Evolutionary conservation across 768 basidiomycete species (phyloP), one percentile per base, ranked within the genome.

Genomic region (Rhodotorula paludigena): DNA sequence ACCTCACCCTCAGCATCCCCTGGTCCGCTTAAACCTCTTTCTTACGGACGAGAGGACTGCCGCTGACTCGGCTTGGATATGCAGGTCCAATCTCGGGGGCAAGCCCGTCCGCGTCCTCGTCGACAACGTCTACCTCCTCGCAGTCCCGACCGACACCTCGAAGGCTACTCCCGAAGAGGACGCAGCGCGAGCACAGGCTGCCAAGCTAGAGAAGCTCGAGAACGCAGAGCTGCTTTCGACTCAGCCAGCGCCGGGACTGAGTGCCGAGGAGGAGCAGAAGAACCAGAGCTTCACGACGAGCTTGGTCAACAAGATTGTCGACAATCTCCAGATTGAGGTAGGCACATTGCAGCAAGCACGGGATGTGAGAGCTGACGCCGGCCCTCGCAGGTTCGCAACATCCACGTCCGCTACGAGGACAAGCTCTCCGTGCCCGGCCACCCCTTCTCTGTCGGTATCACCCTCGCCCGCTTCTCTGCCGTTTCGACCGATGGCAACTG

Each of bases 381-480:
- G 21, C 33, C 21, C 32, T 0, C 10, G 23, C 62, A 74, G 66
- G 60, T 76, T 57, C 62, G 66, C 79, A 94, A 96, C 74, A 90
- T 99, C 51, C 96, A 99, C 77, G 80, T 98, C 53, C 87, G 96
- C 59, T 99, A 97, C 75, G 96, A 99, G 79, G 96, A 99, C 80
- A 87, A 87, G 57, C 78, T 92, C 74, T 96, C 91, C 74, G 91
- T 92, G 35, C 93, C 93, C 38, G 90, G 97, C 89, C 93, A 96
- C 78, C 93, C 93, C 25, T 98, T 99, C 76, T 88, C 93, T 12
- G 87, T 87, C 39, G 96, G 96, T 53, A 75, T 92, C 45, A 98
- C 96, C 1, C 81, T 99, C 38, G 86, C 87, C 7, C 85, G 86
- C 28, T 97, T 98, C 77, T 86, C 88, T 18, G 90, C 91, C 32